Evolutionary conservation across 495 filamentous ascomycete genomes (phyloP).

Genomic region (Trichoderma orchidacearum): DNA sequence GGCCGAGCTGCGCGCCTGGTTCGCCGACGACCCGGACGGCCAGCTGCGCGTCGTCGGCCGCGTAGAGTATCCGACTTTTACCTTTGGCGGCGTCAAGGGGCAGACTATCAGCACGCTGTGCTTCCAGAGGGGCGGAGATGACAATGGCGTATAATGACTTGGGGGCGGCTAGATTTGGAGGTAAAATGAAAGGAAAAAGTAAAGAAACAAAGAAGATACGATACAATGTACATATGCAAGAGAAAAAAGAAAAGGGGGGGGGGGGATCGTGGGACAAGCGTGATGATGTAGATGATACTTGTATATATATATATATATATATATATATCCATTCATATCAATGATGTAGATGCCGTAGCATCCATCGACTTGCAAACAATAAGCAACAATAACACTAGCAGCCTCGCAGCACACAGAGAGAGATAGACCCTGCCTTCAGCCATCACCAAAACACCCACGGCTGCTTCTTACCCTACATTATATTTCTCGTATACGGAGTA

Average conservation of each 20-base stretch:
- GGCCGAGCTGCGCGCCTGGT: constrained; percentile 68
- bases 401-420: too few species aligned
- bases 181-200: neutral
- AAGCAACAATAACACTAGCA: neutral
- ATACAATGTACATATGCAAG: neutral
- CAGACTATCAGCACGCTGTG: constrained; percentile 75
- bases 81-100: constrained; percentile 76
- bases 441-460: neutral
- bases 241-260: neutral
- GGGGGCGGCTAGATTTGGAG: neutral
- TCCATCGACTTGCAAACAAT: too few species aligned
- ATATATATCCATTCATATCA: too few species aligned
- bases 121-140: constrained; percentile 36
- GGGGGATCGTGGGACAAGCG: too few species aligned
- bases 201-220: neutral
- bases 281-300: too few species aligned
- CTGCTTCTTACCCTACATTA: neutral
- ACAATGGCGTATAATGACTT: neutral
- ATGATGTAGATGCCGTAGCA: too few species aligned
- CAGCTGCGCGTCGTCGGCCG: constrained; percentile 34
- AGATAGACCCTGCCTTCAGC: too few species aligned
- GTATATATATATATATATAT: neutral
- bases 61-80: constrained; percentile 71
- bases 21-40: constrained; percentile 25
- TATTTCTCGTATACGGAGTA: neutral